Evolutionary conservation across 352 stramenopile species (phyloP).

Genomic region (Pythium oligandrum): DNA sequence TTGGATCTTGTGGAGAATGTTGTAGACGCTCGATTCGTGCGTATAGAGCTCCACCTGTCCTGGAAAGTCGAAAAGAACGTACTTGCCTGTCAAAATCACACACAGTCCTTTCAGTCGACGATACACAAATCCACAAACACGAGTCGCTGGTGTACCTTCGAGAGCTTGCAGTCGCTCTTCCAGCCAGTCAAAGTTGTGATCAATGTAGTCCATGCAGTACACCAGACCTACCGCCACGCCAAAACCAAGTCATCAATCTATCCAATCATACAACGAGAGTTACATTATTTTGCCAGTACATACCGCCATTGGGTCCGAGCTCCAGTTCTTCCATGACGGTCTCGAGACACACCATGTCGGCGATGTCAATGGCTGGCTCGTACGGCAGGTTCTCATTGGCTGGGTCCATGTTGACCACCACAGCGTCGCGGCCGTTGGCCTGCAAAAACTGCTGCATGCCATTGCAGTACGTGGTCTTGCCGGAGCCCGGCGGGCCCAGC

Average conservation of each 20-base stretch:
- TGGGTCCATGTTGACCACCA: conserved; percentile 98
- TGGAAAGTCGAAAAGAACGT: conserved; percentile 98
- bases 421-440: conserved; percentile 54
- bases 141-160: conserved; percentile 16
- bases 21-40: conserved; percentile 96
- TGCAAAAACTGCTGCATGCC: conserved; percentile 94
- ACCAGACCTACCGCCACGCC: conserved; percentile 72
- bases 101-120: not conserved
- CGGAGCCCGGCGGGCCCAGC: conserved; percentile 74
- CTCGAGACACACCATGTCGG: conserved; percentile 96
- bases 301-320: conserved; percentile 94
- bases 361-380: conserved; percentile 88
- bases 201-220: conserved; percentile 99
- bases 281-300: not conserved
- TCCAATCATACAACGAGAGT: too few species aligned
- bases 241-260: not conserved
- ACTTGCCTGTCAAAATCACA: conserved; percentile 79
- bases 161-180: conserved; percentile 86
- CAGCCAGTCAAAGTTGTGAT: conserved; percentile 98
- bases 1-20: conserved; percentile 93
- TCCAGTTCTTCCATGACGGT: conserved; percentile 93
- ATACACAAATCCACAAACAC: not conserved
- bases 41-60: conserved; percentile 99
- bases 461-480: conserved; percentile 99
- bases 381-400: conserved; percentile 93